These are phyloP conservation scores for Corymbia calophylla DNA, from an alignment of 441 rosid genomes.

Conservation along the genomic window DNA sequence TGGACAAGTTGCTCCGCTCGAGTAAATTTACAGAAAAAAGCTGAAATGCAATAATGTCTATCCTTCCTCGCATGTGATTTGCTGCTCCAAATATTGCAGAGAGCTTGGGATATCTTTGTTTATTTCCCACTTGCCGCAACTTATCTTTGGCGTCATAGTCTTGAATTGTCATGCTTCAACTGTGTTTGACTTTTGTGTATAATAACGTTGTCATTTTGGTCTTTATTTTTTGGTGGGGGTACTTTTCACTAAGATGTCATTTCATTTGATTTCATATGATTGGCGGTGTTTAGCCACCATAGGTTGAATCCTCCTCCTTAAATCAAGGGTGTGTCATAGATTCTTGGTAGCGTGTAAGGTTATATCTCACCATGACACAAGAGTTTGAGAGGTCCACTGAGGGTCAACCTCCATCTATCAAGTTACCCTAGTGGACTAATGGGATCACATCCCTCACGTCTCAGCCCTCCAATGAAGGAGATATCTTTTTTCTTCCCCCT, in stretches of 20 bases:
- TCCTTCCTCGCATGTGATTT: background rate
- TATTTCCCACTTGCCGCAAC: background rate
- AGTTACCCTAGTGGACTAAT: background rate
- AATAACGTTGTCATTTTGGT: background rate
- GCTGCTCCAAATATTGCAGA: background rate
- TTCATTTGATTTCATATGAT: background rate
- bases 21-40: background rate
- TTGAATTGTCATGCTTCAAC: background rate
- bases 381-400: background rate
- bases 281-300: background rate
- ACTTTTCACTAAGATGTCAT: background rate
- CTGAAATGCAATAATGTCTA: background rate
- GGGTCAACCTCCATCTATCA: background rate
- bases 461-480: background rate
- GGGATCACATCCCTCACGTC: fast-evolving
- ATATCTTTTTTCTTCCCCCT: background rate
- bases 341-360: background rate
- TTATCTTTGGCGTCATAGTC: background rate
- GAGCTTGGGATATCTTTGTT: background rate
- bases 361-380: background rate
- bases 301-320: background rate
- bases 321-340: background rate
- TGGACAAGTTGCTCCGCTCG: background rate
- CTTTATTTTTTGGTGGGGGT: background rate
- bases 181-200: background rate